These are phyloP conservation scores for Racocetra persica DNA, from an alignment of 371 early-diverging fungal species.

Conservation along the genomic window DNA sequence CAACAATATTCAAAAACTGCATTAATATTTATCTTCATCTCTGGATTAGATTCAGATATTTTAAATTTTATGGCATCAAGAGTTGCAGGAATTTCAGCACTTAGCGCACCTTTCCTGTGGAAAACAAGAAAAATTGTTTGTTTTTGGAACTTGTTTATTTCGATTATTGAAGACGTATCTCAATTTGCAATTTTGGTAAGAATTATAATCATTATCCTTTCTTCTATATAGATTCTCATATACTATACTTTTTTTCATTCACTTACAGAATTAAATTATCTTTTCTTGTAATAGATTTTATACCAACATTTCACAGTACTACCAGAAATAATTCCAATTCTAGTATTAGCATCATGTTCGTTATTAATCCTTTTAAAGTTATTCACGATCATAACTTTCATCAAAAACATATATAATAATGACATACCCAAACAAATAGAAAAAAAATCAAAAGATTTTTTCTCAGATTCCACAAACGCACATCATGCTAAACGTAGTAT, in stretches of 20 bases:
- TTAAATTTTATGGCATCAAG: conserved; percentile 10
- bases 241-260: not conserved
- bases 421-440: not conserved
- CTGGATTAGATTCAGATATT: conserved; percentile 3
- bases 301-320: conserved; percentile 6
- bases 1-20: conserved; percentile 3
- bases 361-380: not conserved
- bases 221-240: too few relatives aligned
- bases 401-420: not conserved
- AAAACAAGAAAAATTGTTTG: not conserved
- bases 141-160: not conserved
- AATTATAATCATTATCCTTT: not conserved
- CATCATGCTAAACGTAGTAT: not conserved
- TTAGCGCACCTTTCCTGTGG: conserved; percentile 15
- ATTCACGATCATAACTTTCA: not conserved
- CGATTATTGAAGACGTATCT: conserved; percentile 21
- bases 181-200: conserved; percentile 30
- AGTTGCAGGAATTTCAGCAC: not conserved
- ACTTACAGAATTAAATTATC: not conserved
- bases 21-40: conserved; percentile 3
- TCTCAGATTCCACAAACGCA: not conserved
- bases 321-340: conserved; percentile 1
- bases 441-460: not conserved
- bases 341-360: not conserved
- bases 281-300: not conserved